phyloP scores from a whole-genome alignment of 306 rosid species.

The Oemleria cerasiformis region DNA sequence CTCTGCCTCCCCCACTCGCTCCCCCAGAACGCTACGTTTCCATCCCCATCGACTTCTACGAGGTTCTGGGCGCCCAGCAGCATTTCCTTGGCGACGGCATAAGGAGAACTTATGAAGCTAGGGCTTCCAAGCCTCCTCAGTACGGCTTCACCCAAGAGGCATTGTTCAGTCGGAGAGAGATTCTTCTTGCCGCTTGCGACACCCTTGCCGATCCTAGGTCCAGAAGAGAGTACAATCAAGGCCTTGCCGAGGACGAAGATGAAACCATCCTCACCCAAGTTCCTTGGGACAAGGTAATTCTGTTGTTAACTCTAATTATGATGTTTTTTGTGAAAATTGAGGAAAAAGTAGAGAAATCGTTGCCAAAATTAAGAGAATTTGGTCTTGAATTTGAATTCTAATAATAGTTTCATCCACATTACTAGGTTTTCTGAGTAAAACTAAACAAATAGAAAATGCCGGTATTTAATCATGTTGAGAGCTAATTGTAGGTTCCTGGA shows the following conservation, averaged over 20 bases:
- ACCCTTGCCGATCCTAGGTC: slow-evolving; percentile 68
- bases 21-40: slow-evolving; percentile 64
- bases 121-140: slow-evolving; percentile 85
- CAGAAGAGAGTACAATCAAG: slow-evolving; percentile 76
- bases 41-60: slow-evolving; percentile 73
- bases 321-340: background rate
- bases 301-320: background rate
- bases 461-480: background rate
- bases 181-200: slow-evolving; percentile 92
- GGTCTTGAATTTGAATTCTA: background rate
- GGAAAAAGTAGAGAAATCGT: background rate
- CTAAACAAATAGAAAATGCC: background rate
- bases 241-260: slow-evolving; percentile 59
- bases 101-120: slow-evolving; percentile 74
- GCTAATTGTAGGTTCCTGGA: slow-evolving; percentile 79
- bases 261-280: slow-evolving; percentile 65
- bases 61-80: slow-evolving; percentile 77
- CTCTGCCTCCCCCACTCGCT: slow-evolving; percentile 36
- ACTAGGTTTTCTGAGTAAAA: background rate
- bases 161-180: slow-evolving; percentile 74
- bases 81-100: slow-evolving; percentile 93
- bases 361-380: background rate
- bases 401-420: background rate
- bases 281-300: slow-evolving; percentile 73
- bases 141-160: slow-evolving; percentile 80